Conservation (phyloP, 202 grass and related monocot genomes). For the Schoenoplectus triqueter region DNA sequence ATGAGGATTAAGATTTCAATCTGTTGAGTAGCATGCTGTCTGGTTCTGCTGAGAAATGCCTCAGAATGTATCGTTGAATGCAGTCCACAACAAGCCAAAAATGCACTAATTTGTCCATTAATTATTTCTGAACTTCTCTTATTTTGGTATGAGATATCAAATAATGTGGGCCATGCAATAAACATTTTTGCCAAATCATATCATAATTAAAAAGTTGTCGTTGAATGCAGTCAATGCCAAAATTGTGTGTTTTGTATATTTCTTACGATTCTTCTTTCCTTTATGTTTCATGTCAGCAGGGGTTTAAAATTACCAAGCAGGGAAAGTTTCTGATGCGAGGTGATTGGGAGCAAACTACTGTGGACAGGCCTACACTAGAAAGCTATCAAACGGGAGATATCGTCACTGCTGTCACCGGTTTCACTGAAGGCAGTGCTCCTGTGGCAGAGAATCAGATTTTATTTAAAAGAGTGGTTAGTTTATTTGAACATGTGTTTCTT, state of each 20-base stretch:
- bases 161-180: constrained; percentile 20
- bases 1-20: not conserved
- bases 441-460: constrained; percentile 56
- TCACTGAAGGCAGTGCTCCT: constrained; percentile 50
- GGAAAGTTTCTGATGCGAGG: constrained; percentile 69
- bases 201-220: constrained; percentile 6
- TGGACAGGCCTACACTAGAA: constrained; percentile 72
- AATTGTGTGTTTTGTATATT: constrained; percentile 6
- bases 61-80: not conserved
- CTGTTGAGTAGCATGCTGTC: not conserved
- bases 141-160: not conserved
- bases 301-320: constrained; percentile 94
- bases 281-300: constrained; percentile 54
- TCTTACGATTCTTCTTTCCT: constrained; percentile 10
- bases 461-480: constrained; percentile 88
- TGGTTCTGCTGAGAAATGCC: not conserved
- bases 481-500: constrained; percentile 11
- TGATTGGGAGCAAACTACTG: constrained; percentile 90
- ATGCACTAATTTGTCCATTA: not conserved
- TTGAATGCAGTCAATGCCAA: constrained; percentile 13
- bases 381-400: constrained; percentile 96
- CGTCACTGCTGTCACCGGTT: constrained; percentile 53
- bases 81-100: constrained; percentile 18
- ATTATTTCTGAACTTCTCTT: not conserved
- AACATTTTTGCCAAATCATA: not conserved